Evolutionary conservation across 1,284 basidiomycete species (phyloP), one percentile per base, ranked within the genome.

Genomic region (Moniliophthora roreri): DNA sequence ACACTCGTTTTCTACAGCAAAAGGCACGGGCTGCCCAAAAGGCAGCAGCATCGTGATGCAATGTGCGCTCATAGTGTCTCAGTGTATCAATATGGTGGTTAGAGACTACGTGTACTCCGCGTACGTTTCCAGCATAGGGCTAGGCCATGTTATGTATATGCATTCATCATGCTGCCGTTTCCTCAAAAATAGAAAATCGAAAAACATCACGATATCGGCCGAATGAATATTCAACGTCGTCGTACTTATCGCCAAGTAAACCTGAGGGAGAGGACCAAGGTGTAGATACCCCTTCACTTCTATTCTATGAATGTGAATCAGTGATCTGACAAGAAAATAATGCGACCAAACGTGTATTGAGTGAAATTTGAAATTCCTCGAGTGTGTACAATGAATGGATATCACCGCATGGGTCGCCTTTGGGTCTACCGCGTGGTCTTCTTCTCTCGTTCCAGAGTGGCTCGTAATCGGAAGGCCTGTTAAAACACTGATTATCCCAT

Each of bases 381-480:
- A n/a, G n/a, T n/a, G n/a, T n/a, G n/a, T n/a, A n/a, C n/a, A n/a
- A n/a, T n/a, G n/a, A n/a, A n/a, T n/a, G n/a, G n/a, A n/a, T n/a
- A n/a, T n/a, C n/a, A n/a, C n/a, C n/a, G n/a, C n/a, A n/a, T n/a
- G n/a, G n/a, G n/a, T n/a, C n/a, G n/a, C n/a, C n/a, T n/a, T n/a
- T n/a, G n/a, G n/a, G n/a, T n/a, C 15, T 47, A 38, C 23, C 44
- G 35, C 23, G 20, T 8, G 35, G 66, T 75, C 63, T 76, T 84
- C 50, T 79, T 77, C 58, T 80, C 82, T 55, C 84, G 76, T 61
- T 87, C 81, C 51, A 86, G 65, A 11, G 78, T 73, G 3, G 84
- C 83, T 60, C 81, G 73, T 54, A 85, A 64, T 45, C 82, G 75
- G 50, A 82, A 68, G 3, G 81, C 84, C 82, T 85, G 47, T 18